Evolutionary conservation across 2,329 filamentous ascomycete genomes (phyloP).

Genomic region (Verticillium alfalfae): DNA sequence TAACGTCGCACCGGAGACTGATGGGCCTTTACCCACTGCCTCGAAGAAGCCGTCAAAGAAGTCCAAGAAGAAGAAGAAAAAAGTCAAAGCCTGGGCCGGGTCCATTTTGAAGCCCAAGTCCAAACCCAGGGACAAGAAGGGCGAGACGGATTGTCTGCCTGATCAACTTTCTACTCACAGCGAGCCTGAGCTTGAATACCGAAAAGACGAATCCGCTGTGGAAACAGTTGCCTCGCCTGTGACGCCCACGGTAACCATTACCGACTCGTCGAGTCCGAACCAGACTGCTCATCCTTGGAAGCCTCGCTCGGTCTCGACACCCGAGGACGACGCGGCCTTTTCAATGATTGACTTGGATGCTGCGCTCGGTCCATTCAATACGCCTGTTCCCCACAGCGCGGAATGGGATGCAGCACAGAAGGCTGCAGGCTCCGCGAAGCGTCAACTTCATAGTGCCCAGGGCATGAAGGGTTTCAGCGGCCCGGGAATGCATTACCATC

Average conservation of each 20-base stretch:
- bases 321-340: slow-evolving; percentile 61
- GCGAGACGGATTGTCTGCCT: not conserved
- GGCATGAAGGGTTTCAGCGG: slow-evolving; percentile 64
- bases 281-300: slow-evolving; percentile 23
- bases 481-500: slow-evolving; percentile 69
- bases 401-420: slow-evolving; percentile 64
- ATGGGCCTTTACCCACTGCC: slow-evolving; percentile 15
- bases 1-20: slow-evolving; percentile 16
- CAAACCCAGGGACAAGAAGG: slow-evolving; percentile 38
- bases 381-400: slow-evolving; percentile 57
- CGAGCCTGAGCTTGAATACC: slow-evolving; percentile 14
- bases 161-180: not conserved
- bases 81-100: slow-evolving; percentile 69
- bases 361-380: slow-evolving; percentile 87
- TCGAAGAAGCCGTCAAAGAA: slow-evolving; percentile 25
- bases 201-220: slow-evolving; percentile 16
- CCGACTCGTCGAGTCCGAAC: slow-evolving; percentile 27
- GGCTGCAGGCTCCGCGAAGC: slow-evolving; percentile 50
- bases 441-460: slow-evolving; percentile 72
- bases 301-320: slow-evolving; percentile 25
- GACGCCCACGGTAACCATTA: slow-evolving; percentile 34
- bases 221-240: slow-evolving; percentile 19
- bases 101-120: slow-evolving; percentile 60
- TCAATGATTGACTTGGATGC: slow-evolving; percentile 93
- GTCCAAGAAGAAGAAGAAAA: slow-evolving; percentile 57